phyloP scores from a whole-genome alignment of 2,329 filamentous ascomycete genomes.

The Pseudomassariella vexata region DNA sequence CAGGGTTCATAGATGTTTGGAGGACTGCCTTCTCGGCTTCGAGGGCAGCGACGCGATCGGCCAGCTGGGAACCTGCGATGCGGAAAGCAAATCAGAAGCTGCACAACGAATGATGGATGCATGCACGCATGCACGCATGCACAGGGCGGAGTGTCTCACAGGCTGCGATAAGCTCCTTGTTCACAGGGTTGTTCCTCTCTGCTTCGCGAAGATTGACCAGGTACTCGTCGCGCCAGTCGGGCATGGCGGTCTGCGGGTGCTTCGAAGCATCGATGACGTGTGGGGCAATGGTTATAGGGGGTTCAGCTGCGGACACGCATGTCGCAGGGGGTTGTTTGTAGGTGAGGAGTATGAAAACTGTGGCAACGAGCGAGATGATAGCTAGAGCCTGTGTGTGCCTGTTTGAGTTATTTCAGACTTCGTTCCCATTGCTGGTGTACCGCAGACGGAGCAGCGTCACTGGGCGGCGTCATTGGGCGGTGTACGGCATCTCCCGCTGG shows the following conservation, averaged over 20 bases:
- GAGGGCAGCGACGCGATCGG: slow-evolving; percentile 57
- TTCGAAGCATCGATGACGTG: slow-evolving; percentile 3
- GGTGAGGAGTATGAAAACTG: no score
- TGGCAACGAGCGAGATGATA: no score
- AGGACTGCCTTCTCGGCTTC: slow-evolving; percentile 50
- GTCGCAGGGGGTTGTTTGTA: no score
- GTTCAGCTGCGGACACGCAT: no score
- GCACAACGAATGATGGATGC: background rate
- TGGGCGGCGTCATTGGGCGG: no score
- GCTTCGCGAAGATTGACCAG: slow-evolving; percentile 68
- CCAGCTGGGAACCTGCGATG: slow-evolving; percentile 26
- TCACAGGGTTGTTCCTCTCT: slow-evolving; percentile 56
- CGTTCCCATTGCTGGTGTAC: no score
- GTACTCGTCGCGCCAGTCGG: slow-evolving; percentile 79
- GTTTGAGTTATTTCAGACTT: no score
- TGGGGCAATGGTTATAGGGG: background rate
- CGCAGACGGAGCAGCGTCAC: no score
- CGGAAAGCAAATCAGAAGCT: slow-evolving; percentile 1
- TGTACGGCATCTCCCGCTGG: no score
- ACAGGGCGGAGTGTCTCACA: slow-evolving; percentile 48
- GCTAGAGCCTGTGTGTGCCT: no score
- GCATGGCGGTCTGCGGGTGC: slow-evolving; percentile 32
- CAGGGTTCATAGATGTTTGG: slow-evolving; percentile 2
- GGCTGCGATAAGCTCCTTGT: slow-evolving; percentile 66
- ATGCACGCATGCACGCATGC: background rate